Percentiles rank a stretch among this genome's conserved stretches.
Evolutionary conservation across 306 rosid species (phyloP).

Genomic region (Vigna trinervia): DNA sequence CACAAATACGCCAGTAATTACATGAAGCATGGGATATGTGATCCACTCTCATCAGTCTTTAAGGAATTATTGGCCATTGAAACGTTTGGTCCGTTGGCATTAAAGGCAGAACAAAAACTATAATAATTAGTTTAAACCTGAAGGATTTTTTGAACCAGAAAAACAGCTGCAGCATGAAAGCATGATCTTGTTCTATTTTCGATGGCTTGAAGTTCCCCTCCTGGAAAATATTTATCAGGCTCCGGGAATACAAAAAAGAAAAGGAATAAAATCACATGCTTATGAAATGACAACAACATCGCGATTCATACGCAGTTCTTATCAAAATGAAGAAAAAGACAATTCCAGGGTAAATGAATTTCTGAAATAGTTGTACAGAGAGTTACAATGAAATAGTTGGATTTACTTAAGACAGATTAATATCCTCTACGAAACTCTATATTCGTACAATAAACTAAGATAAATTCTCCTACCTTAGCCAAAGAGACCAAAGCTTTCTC

Average conservation of each 20-base stretch:
- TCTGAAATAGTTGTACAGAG: constrained; percentile 7
- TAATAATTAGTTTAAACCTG: constrained; percentile 61
- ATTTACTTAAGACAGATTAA: constrained; percentile 13
- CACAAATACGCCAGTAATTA: constrained; percentile 1
- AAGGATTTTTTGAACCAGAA: constrained; percentile 94
- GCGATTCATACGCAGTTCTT: constrained; percentile 23
- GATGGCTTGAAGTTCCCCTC: constrained; percentile 84
- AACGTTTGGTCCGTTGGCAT: constrained; percentile 15
- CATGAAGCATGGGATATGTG: constrained; percentile 20
- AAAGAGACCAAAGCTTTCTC: constrained; percentile 88
- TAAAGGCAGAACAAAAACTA: constrained; percentile 23
- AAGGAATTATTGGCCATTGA: constrained; percentile 22
- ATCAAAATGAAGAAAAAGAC: constrained; percentile 27
- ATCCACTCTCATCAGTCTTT: not conserved
- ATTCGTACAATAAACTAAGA: constrained; percentile 3
- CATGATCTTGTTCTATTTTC: constrained; percentile 72
- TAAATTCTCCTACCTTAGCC: constrained; percentile 72
- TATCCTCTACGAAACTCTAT: constrained; percentile 19
- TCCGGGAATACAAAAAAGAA: constrained; percentile 35
- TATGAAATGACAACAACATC: constrained; percentile 27
- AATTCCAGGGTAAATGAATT: constrained; percentile 34
- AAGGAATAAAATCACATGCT: constrained; percentile 24
- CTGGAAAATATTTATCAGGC: constrained; percentile 58
- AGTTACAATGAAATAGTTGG: constrained; percentile 1
- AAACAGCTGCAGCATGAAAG: constrained; percentile 91